phyloP scores from a whole-genome alignment of 1,284 basidiomycete genomes.

The Naganishia liquefaciens region DNA sequence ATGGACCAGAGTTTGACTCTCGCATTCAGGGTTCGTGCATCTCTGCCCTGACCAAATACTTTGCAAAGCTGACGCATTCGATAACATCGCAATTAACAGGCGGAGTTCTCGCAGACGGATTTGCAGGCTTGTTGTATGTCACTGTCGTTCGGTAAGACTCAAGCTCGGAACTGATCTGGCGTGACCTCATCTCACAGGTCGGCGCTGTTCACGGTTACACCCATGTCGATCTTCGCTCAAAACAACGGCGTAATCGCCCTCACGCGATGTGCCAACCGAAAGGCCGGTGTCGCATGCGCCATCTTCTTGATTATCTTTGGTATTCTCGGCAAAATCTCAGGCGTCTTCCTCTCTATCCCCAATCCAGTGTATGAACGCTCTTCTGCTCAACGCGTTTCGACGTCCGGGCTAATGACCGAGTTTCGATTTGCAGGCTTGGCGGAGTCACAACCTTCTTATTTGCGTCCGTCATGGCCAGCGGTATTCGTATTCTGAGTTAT shows the following conservation, averaged over 20 bases:
- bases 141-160: background rate
- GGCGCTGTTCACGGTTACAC: constrained; percentile 76
- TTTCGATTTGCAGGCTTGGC: constrained; percentile 60
- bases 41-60: too few species aligned
- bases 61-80: too few species aligned
- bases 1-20: constrained; percentile 54
- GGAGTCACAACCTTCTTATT: constrained; percentile 76
- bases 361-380: constrained; percentile 55
- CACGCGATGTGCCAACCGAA: constrained; percentile 72
- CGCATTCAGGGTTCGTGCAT: constrained; percentile 28
- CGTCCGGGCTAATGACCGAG: constrained; percentile 39
- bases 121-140: constrained; percentile 38
- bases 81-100: constrained; percentile 56
- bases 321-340: constrained; percentile 74
- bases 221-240: constrained; percentile 53
- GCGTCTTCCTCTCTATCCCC: constrained; percentile 76
- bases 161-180: too few species aligned
- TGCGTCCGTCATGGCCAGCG: constrained; percentile 60
- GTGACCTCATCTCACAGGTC: constrained; percentile 65
- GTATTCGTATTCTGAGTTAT: constrained; percentile 26
- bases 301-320: constrained; percentile 36
- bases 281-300: constrained; percentile 58
- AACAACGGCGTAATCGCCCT: constrained; percentile 60
- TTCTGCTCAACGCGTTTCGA: too few species aligned
- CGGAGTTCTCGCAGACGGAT: constrained; percentile 67